These are phyloP conservation scores for Tribonema minus DNA, from an alignment of 108 stramenopile species.

Conservation along the genomic window DNA sequence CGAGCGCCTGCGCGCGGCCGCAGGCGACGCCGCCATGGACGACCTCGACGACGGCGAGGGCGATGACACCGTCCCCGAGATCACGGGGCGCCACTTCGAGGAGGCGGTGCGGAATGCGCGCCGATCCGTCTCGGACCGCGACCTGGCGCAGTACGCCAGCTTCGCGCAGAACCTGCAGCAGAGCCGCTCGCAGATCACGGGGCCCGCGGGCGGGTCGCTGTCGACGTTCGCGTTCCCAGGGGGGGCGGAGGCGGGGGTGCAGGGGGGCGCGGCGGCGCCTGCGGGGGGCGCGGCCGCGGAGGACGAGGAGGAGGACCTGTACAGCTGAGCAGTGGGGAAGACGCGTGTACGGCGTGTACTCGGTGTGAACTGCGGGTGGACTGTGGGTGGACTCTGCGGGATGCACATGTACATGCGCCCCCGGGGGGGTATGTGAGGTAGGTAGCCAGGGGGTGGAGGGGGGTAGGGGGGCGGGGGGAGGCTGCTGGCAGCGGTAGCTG, in stretches of 20 bases:
- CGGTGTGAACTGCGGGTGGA: too few species aligned
- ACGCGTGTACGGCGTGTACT: too few species aligned
- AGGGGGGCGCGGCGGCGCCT: background rate
- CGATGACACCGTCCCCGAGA: slow-evolving; percentile 93
- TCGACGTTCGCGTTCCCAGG: slow-evolving; percentile 42
- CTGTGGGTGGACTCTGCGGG: too few species aligned
- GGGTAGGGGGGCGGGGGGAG: too few species aligned
- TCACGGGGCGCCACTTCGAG: slow-evolving; percentile 93
- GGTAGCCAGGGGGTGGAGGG: too few species aligned
- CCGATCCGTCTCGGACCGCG: slow-evolving; percentile 92
- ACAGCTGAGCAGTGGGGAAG: slow-evolving; percentile 42
- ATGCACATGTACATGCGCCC: too few species aligned
- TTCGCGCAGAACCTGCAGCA: slow-evolving; percentile 70
- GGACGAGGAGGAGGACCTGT: slow-evolving; percentile 49
- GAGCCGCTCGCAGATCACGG: slow-evolving; percentile 47
- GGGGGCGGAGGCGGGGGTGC: too few species aligned
- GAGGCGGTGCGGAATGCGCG: slow-evolving; percentile 89
- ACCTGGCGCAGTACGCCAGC: slow-evolving; percentile 96
- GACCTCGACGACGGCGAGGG: slow-evolving; percentile 83
- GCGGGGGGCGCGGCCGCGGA: slow-evolving; percentile 21
- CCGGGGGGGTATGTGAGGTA: too few species aligned
- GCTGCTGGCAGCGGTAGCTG: too few species aligned
- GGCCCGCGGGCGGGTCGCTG: slow-evolving; percentile 41
- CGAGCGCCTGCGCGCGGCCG: slow-evolving; percentile 81
- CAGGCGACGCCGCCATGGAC: too few species aligned